A percentile compares a stretch with the other conserved stretches of the same genome.
These are phyloP conservation scores for Intubia oerlemansii DNA, from an alignment of 2,329 filamentous ascomycete genomes.

Conservation along the genomic window DNA sequence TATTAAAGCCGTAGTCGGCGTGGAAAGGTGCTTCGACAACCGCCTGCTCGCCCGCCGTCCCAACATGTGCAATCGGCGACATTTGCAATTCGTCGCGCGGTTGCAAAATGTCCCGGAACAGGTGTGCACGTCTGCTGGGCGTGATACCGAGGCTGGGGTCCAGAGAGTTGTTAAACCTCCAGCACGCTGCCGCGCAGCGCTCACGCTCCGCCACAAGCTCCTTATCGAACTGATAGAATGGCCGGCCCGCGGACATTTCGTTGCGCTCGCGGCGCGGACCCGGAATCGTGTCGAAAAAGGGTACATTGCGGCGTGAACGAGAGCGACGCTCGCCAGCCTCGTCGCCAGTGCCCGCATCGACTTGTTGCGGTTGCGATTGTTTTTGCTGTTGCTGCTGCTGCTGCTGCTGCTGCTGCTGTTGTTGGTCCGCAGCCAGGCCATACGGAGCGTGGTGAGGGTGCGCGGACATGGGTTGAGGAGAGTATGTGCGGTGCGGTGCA, in stretches of 20 bases:
- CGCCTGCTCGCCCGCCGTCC: constrained; percentile 50
- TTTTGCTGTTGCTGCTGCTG: no score
- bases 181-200: constrained; percentile 60
- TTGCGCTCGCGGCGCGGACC: constrained; percentile 45
- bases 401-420: background rate
- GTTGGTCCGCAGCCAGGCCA: no score
- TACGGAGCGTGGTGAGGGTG: no score
- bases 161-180: constrained; percentile 68
- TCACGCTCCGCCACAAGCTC: constrained; percentile 70
- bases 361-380: no score
- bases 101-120: constrained; percentile 52
- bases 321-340: background rate
- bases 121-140: constrained; percentile 40
- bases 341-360: no score
- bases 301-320: constrained; percentile 17
- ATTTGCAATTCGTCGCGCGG: constrained; percentile 34
- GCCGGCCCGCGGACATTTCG: constrained; percentile 64
- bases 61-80: constrained; percentile 32
- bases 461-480: no score
- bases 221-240: constrained; percentile 61
- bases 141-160: constrained; percentile 56
- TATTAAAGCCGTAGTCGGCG: constrained; percentile 93
- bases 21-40: constrained; percentile 73
- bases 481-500: no score
- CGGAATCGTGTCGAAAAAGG: constrained; percentile 22